A percentile compares a stretch with the other conserved stretches of the same genome.
Conservation (phyloP, 805 yeast genomes). For the Yamadazyma olivae region DNA sequence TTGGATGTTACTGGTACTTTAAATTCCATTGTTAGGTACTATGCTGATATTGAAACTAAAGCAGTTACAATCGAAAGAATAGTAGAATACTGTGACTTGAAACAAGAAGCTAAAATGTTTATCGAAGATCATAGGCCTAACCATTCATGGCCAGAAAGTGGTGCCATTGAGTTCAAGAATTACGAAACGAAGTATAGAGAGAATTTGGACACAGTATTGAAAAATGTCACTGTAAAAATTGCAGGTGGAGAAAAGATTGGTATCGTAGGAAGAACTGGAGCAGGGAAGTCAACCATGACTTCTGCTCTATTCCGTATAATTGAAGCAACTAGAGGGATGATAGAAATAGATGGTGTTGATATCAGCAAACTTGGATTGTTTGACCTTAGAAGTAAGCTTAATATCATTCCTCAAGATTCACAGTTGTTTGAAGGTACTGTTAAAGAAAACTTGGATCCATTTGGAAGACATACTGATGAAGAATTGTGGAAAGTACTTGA, state of each 20-base stretch:
- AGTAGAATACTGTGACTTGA: constrained; percentile 33
- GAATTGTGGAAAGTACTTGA: constrained; percentile 80
- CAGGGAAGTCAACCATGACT: constrained; percentile 87
- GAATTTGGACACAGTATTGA: constrained; percentile 76
- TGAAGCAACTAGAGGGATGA: constrained; percentile 67
- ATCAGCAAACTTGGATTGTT: constrained; percentile 67
- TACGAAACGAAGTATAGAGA: constrained; percentile 85
- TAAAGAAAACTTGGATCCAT: constrained; percentile 86
- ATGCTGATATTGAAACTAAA: constrained; percentile 34
- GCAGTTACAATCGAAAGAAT: constrained; percentile 35
- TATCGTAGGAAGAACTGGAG: constrained; percentile 96
- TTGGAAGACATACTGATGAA: constrained; percentile 62
- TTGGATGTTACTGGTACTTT: constrained; percentile 28
- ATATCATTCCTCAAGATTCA: constrained; percentile 92
- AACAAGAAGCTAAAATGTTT: constrained; percentile 44
- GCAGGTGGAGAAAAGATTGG: constrained; percentile 83
- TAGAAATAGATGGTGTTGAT: constrained; percentile 67
- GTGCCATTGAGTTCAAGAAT: constrained; percentile 62
- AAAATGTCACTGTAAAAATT: constrained; percentile 60
- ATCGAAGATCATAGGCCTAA: constrained; percentile 35
- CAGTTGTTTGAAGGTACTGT: constrained; percentile 87
- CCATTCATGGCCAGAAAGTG: constrained; percentile 67
- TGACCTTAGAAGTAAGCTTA: constrained; percentile 72
- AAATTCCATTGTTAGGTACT: constrained; percentile 28
- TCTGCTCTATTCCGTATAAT: constrained; percentile 82